Evolutionary conservation across 2,329 filamentous ascomycete species (phyloP), one percentile per base, ranked within the genome.

Genomic region (Mycogone perniciosa): DNA sequence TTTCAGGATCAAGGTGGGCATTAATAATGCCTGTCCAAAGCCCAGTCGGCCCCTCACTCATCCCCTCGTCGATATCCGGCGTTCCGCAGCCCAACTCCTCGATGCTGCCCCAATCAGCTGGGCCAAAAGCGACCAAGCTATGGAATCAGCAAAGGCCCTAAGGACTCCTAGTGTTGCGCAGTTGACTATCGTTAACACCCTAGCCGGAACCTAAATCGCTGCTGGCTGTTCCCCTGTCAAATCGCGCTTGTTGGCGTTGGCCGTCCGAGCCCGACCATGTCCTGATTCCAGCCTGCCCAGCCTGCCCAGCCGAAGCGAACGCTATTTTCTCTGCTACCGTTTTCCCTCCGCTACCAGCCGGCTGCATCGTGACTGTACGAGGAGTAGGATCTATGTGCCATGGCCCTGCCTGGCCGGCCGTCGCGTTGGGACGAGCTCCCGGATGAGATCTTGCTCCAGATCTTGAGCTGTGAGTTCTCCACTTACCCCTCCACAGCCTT

Each of bases 391-490:
- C 9, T 40, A 58, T 61, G 59, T 56, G 57, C 51, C 50, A 69
- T 68, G 67, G 56, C 58, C 44, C 58, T 54, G 35, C 41, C 41
- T 37, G 48, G 50, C 49, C 55, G 54, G 48, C 52, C 57, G 31
- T 55, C 57, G 49, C 56, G 57, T 50, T 68, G 62, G 65, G 73
- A 81, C 57, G 72, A 71, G 59, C 76, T 86, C 56, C 83, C 83
- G 37, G 74, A 79, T 65, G 83, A 86, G 70, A 77, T 86, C 55
- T 63, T 85, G 51, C 72, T 82, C 55, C 77, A 84, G 60, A 79
- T 86, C 57, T 68, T 85, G 54, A 74, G 76, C 57, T 80, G 82
- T 85, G 71, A 71, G 80, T 56, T 33, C 51, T 44, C 44, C 37
- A 34, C 31, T 35, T 41, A 26, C 43, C 46, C 49, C 38, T 38